phyloP scores from a whole-genome alignment of 2,329 filamentous ascomycete genomes.

The Fragosphaeria purpurea region DNA sequence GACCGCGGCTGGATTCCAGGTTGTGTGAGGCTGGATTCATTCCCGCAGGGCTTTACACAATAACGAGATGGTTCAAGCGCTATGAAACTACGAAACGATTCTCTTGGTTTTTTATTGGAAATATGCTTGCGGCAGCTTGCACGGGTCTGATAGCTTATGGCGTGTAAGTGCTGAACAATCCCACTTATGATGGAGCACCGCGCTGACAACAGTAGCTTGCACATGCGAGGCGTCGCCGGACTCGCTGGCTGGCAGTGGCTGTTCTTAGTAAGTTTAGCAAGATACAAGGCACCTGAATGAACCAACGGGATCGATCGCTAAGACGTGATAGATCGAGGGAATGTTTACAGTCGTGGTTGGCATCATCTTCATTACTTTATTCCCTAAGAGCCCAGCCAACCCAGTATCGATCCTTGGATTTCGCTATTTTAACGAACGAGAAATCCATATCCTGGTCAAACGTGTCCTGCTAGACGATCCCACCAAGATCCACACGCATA shows the following conservation, averaged over 20 bases:
- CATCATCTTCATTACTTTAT: slow-evolving; percentile 20
- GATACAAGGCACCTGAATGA: too few relatives aligned
- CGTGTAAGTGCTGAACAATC: slow-evolving; percentile 15
- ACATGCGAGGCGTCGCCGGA: slow-evolving; percentile 22
- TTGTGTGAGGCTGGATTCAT: slow-evolving; percentile 34
- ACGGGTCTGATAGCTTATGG: slow-evolving; percentile 33
- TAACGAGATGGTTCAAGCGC: slow-evolving; percentile 37
- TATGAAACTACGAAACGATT: slow-evolving; percentile 36
- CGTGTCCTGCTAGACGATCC: slow-evolving; percentile 26
- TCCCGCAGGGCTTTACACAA: slow-evolving; percentile 35
- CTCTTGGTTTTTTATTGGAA: slow-evolving; percentile 35
- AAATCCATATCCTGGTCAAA: slow-evolving; percentile 23
- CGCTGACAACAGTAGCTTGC: slow-evolving; percentile 10
- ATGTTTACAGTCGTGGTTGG: slow-evolving; percentile 26
- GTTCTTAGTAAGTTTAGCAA: slow-evolving; percentile 8
- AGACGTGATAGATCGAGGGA: slow-evolving; percentile 20
- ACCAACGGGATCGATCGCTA: too few relatives aligned
- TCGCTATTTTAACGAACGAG: slow-evolving; percentile 22
- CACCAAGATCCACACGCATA: slow-evolving; percentile 18
- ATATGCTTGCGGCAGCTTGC: slow-evolving; percentile 29
- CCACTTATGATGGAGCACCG: too few relatives aligned
- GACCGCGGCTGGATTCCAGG: neutral
- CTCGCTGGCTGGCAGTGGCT: slow-evolving; percentile 26
- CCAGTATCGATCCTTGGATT: slow-evolving; percentile 1
- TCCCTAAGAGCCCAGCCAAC: slow-evolving; percentile 19